Evolutionary conservation across 768 basidiomycete genomes (phyloP).

Genomic region (Lentinula guzmanii): DNA sequence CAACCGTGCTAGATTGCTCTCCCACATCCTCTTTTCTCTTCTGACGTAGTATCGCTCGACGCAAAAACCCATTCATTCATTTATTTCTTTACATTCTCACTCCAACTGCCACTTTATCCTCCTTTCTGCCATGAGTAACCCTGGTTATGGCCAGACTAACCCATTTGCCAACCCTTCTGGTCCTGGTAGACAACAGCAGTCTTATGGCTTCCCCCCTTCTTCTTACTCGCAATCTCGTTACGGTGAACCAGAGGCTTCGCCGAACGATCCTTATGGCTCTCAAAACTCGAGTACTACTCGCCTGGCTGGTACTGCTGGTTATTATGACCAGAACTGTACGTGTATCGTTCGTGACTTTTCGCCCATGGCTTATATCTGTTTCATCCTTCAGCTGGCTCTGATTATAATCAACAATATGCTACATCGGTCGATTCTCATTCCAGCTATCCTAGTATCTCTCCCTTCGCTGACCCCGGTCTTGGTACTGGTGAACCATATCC

Average conservation of each 20-base stretch:
- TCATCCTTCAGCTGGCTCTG: conserved; percentile 25
- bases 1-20: background rate
- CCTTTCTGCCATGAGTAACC: conserved; percentile 22
- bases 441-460: conserved; percentile 51
- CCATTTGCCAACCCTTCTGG: conserved; percentile 18
- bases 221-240: conserved; percentile 30
- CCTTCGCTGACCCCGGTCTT: conserved; percentile 51
- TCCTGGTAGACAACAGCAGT: conserved; percentile 8
- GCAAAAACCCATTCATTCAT: conserved; percentile 18
- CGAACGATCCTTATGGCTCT: conserved; percentile 45
- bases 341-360: conserved; percentile 10
- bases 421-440: conserved; percentile 58
- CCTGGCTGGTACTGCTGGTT: conserved; percentile 38
- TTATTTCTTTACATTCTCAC: conserved; percentile 21
- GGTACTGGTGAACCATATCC: conserved; percentile 73
- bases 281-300: conserved; percentile 50
- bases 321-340: conserved; percentile 7
- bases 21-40: background rate
- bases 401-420: conserved; percentile 37
- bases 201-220: conserved; percentile 13
- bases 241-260: conserved; percentile 41
- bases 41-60: conserved; percentile 1
- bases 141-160: conserved; percentile 34
- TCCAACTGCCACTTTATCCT: background rate
- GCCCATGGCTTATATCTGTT: conserved; percentile 8